phyloP scores from a whole-genome alignment of 2,329 filamentous ascomycete species.

The Ascochyta rabiei region DNA sequence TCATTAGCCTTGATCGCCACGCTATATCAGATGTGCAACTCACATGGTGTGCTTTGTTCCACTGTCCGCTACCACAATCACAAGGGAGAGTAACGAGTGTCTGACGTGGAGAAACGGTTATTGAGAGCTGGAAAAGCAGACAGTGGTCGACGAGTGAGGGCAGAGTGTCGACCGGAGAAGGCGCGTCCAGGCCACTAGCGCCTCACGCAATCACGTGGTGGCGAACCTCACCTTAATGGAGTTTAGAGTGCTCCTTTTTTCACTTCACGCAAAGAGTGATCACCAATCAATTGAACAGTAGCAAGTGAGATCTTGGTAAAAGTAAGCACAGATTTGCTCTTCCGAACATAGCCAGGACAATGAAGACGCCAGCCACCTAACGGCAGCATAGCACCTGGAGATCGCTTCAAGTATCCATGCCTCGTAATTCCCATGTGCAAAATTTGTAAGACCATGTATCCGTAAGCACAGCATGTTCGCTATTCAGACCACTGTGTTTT shows the following conservation, averaged over 20 bases:
- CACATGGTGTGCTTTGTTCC: conserved; percentile 21
- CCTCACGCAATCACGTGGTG: conserved; percentile 42
- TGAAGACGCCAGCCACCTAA: not conserved
- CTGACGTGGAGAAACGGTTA: not conserved
- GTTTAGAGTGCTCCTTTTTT: conserved; percentile 8
- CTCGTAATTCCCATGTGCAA: not conserved
- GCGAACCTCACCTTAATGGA: conserved; percentile 26
- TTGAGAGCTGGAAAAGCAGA: conserved; percentile 1
- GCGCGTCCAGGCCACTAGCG: conserved; percentile 22
- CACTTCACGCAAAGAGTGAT: not conserved
- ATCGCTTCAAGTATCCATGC: not conserved
- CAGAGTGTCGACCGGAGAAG: conserved; percentile 8
- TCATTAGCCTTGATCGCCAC: conserved; percentile 22
- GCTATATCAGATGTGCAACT: not conserved
- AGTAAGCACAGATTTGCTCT: not conserved
- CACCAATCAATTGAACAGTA: not conserved
- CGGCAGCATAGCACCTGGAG: not conserved
- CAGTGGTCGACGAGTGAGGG: conserved; percentile 13
- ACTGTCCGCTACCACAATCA: not conserved
- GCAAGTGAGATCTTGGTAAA: not conserved
- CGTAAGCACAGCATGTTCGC: no score
- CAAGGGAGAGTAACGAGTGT: not conserved
- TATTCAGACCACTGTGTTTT: conserved; percentile 39
- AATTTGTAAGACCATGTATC: not conserved
- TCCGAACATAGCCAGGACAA: not conserved